These are phyloP conservation scores for Stygiomarasmius scandens DNA, from an alignment of 1,284 basidiomycete genomes.

Conservation along the genomic window DNA sequence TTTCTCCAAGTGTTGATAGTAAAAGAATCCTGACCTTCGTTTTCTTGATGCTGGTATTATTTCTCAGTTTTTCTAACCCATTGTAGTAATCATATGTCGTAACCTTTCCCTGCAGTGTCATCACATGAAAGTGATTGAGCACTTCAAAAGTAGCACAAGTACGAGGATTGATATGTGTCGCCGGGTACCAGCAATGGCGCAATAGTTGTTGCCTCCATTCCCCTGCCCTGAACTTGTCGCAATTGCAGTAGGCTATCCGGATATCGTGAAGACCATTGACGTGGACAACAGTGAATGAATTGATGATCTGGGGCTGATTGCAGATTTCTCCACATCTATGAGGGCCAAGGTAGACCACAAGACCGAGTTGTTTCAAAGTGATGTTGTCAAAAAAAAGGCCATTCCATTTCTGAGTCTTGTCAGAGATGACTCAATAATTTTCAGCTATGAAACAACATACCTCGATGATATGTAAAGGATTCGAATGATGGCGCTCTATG, in stretches of 20 bases:
- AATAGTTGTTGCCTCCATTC: conserved; percentile 8
- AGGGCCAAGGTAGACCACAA: conserved; percentile 17
- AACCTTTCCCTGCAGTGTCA: too few relatives aligned
- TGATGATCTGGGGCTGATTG: not conserved
- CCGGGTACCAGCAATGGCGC: conserved; percentile 3
- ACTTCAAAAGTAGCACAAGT: too few relatives aligned
- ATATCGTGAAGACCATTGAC: too few relatives aligned
- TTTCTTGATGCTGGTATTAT: conserved; percentile 19
- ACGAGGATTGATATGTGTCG: conserved; percentile 4
- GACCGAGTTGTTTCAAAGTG: conserved; percentile 7
- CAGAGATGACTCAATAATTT: too few relatives aligned
- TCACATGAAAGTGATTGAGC: too few relatives aligned
- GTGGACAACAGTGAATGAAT: conserved; percentile 16
- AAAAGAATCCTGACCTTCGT: too few relatives aligned
- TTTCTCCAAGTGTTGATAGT: too few relatives aligned
- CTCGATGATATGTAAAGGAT: not conserved
- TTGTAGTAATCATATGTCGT: too few relatives aligned
- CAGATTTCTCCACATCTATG: conserved; percentile 5
- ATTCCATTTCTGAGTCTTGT: conserved; percentile 14
- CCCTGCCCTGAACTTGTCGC: not conserved
- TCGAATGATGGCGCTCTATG: not conserved
- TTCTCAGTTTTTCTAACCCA: too few relatives aligned
- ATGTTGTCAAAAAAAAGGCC: conserved; percentile 10
- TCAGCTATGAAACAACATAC: too few relatives aligned
- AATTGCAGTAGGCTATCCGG: conserved; percentile 14